Conservation (phyloP, 2,329 filamentous ascomycete genomes). For the Clonostachys rhizophaga region DNA sequence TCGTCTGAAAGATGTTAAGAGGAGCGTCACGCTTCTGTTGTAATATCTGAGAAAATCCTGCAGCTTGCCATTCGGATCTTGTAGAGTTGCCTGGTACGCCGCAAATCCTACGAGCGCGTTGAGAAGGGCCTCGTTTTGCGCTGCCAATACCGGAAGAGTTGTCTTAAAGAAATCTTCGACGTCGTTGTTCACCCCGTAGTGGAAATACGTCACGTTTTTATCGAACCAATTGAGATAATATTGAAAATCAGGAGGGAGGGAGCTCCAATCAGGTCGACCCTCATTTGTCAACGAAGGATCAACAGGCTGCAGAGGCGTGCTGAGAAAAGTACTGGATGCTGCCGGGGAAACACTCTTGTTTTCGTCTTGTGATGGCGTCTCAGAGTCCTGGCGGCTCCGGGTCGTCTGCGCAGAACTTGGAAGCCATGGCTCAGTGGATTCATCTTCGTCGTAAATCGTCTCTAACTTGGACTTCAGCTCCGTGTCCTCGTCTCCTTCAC, state of each 20-base stretch:
- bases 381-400: slow-evolving; percentile 23
- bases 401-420: too few species aligned
- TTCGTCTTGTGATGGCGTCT: slow-evolving; percentile 47
- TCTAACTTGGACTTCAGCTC: slow-evolving; percentile 40
- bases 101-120: slow-evolving; percentile 86
- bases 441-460: slow-evolving; percentile 51
- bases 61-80: slow-evolving; percentile 66
- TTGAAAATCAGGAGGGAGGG: slow-evolving; percentile 65
- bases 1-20: slow-evolving; percentile 67
- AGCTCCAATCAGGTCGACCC: slow-evolving; percentile 42
- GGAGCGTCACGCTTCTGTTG: slow-evolving; percentile 75
- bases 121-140: slow-evolving; percentile 72
- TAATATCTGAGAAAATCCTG: slow-evolving; percentile 85
- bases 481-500: slow-evolving; percentile 40
- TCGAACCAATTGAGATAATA: slow-evolving; percentile 76
- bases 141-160: slow-evolving; percentile 66
- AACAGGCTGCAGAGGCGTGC: slow-evolving; percentile 16
- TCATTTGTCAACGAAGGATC: slow-evolving; percentile 13
- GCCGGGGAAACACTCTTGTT: slow-evolving; percentile 49
- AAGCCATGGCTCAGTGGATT: slow-evolving; percentile 24
- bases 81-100: slow-evolving; percentile 77
- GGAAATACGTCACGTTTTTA: slow-evolving; percentile 72
- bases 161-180: slow-evolving; percentile 68
- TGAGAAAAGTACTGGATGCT: slow-evolving; percentile 18
- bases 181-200: slow-evolving; percentile 76